Evolutionary conservation across 2,329 filamentous ascomycete genomes (phyloP), one percentile per base, ranked within the genome.

Genomic region (Phialophora tarda): DNA sequence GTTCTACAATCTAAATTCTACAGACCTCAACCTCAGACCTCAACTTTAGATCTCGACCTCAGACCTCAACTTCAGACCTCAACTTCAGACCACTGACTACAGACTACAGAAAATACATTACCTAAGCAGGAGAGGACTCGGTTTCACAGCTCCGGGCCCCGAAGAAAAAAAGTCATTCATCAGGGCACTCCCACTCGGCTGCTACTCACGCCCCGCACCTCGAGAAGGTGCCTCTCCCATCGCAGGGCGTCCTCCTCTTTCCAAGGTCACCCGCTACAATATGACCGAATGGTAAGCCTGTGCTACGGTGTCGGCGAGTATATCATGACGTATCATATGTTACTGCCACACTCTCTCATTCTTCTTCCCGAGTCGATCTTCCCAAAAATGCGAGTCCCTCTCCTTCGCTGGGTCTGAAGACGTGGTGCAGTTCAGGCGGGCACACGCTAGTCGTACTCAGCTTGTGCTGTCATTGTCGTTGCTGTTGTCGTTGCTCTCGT

Each of bases 161-260:
- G 2, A 17, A 17, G 6, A 34, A 34, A 7, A 11, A 34, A 34
- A 1, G n/a, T n/a, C n/a, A n/a, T n/a, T n/a, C 26, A 32, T 38
- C 34, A 41, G 38, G 38, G 38, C 38, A 7, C 38, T 44, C 38
- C 1, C 17, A 0, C 17, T 26, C 26, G 3, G 38, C 59, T 54
- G 59, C 24, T 61, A 61, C 59, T 61, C 30, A 61, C 59, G 21
- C 59, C 59, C 59, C 51, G 59, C 59, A 61, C 59, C 47, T 21
- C 59, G 59, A 26, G 48, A 61, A 61, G 47, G 59, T 61, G 59
- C 59, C 59, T 54, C 59, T 41, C 59, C 24, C 24, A 41, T 53
- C 28, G 59, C 59, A 38, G 48, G 47, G 59, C 59, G 24, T 54
- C 59, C 59, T 61, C 59, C 59, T 61, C 59, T 61, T 61, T 61